These are phyloP conservation scores for Phoenix dactylifera DNA, from an alignment of 176 grass and related monocot genomes.

Conservation along the genomic window DNA sequence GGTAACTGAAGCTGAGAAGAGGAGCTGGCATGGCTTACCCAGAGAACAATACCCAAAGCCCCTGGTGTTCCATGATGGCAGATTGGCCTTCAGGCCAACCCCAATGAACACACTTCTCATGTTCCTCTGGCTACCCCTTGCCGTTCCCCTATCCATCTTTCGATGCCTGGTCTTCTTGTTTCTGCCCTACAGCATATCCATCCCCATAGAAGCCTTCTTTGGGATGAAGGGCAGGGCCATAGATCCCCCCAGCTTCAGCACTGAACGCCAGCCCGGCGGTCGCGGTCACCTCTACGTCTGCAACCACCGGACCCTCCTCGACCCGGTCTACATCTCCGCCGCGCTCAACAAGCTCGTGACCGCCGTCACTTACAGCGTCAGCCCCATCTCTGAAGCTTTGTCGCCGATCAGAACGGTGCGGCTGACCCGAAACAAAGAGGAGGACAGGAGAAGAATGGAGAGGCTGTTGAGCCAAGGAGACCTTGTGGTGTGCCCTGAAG, in stretches of 20 bases:
- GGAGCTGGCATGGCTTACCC: slow-evolving; percentile 23
- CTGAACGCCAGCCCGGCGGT: background rate
- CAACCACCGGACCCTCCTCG: slow-evolving; percentile 79
- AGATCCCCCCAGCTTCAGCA: background rate
- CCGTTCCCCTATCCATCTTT: slow-evolving; percentile 9
- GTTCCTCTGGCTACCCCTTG: slow-evolving; percentile 57
- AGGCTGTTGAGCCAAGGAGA: slow-evolving; percentile 28
- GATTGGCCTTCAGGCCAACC: slow-evolving; percentile 52
- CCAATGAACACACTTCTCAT: slow-evolving; percentile 28
- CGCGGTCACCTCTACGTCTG: slow-evolving; percentile 36
- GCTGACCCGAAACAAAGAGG: too few relatives aligned
- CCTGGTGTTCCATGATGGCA: slow-evolving; percentile 63
- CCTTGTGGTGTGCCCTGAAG: slow-evolving; percentile 79
- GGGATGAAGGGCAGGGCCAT: slow-evolving; percentile 35
- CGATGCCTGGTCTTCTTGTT: slow-evolving; percentile 28
- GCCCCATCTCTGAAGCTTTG: too few relatives aligned
- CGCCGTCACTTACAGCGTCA: too few relatives aligned
- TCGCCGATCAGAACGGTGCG: too few relatives aligned
- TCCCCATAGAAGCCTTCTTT: slow-evolving; percentile 35
- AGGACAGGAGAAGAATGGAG: slow-evolving; percentile 20
- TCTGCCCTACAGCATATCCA: slow-evolving; percentile 42
- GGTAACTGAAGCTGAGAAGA: slow-evolving; percentile 31
- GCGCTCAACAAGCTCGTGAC: too few relatives aligned
- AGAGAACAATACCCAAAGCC: slow-evolving; percentile 34
- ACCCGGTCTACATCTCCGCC: slow-evolving; percentile 57